phyloP scores from a whole-genome alignment of 1,139 yeast genomes.

The Meyerozyma smithsonii region DNA sequence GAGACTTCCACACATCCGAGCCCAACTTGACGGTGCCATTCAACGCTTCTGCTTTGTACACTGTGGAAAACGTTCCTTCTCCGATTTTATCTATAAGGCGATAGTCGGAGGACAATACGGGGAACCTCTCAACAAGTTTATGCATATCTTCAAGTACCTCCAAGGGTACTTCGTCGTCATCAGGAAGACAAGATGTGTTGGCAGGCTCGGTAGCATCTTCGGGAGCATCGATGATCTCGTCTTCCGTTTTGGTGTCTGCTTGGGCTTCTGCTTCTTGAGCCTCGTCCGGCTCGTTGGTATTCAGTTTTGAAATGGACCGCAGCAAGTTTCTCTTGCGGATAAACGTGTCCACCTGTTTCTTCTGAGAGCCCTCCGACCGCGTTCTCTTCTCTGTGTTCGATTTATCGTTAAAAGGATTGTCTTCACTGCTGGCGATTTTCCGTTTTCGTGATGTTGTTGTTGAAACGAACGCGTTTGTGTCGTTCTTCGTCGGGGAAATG shows the following conservation, averaged over 20 bases:
- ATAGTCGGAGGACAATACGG: constrained; percentile 55
- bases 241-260: not conserved
- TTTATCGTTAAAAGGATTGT: constrained; percentile 12
- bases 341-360: constrained; percentile 4
- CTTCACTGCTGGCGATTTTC: constrained; percentile 7
- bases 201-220: constrained; percentile 2
- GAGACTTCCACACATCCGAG: constrained; percentile 43
- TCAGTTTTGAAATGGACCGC: not conserved
- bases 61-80: constrained; percentile 91
- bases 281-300: not conserved
- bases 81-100: constrained; percentile 81
- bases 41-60: constrained; percentile 80
- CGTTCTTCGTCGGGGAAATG: constrained; percentile 7
- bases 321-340: constrained; percentile 9
- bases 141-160: constrained; percentile 66
- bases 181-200: constrained; percentile 11
- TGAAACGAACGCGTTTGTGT: not conserved
- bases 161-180: constrained; percentile 43
- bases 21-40: constrained; percentile 37
- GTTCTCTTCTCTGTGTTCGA: constrained; percentile 3
- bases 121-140: constrained; percentile 58
- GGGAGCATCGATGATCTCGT: constrained; percentile 3
- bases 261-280: not conserved
- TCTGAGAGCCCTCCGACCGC: constrained; percentile 4
- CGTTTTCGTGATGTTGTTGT: constrained; percentile 4